phyloP scores from a whole-genome alignment of 768 basidiomycete genomes.

The Phylloporus scabripes region DNA sequence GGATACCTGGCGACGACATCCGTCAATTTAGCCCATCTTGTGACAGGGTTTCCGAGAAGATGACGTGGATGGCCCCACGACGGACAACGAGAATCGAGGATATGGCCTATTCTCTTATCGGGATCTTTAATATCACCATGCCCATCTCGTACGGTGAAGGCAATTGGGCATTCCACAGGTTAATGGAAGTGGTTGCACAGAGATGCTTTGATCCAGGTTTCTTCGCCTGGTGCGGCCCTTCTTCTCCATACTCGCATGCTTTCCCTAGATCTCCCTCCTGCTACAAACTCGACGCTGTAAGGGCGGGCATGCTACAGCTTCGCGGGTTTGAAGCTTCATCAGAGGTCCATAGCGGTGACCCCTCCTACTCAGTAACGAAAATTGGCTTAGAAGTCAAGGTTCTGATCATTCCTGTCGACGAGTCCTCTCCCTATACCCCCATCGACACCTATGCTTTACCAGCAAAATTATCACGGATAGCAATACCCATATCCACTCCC shows the following conservation, averaged over 20 bases:
- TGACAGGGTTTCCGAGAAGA: slow-evolving; percentile 2
- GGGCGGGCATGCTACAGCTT: background rate
- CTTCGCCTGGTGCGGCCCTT: slow-evolving; percentile 1
- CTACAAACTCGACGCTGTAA: background rate
- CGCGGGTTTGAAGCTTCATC: background rate
- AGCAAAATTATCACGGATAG: background rate
- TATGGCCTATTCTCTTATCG: slow-evolving; percentile 3
- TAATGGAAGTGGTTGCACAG: background rate
- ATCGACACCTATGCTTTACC: background rate
- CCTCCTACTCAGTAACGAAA: slow-evolving; percentile 1
- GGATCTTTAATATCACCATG: slow-evolving; percentile 5
- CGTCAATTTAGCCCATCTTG: background rate
- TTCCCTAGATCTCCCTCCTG: background rate
- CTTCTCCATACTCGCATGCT: background rate
- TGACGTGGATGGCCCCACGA: slow-evolving; percentile 4
- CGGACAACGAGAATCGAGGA: slow-evolving; percentile 1
- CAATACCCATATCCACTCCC: background rate
- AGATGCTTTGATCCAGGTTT: slow-evolving; percentile 1
- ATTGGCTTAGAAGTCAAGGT: background rate
- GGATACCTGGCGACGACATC: background rate
- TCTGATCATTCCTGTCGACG: slow-evolving; percentile 1
- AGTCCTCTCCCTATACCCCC: background rate
- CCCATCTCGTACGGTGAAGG: slow-evolving; percentile 4
- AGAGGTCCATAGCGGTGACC: background rate
- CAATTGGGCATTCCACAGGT: background rate